Percentiles rank a stretch among this genome's conserved stretches.
phyloP scores from a whole-genome alignment of 2,329 filamentous ascomycete species.

The Sclerotinia nivalis region DNA sequence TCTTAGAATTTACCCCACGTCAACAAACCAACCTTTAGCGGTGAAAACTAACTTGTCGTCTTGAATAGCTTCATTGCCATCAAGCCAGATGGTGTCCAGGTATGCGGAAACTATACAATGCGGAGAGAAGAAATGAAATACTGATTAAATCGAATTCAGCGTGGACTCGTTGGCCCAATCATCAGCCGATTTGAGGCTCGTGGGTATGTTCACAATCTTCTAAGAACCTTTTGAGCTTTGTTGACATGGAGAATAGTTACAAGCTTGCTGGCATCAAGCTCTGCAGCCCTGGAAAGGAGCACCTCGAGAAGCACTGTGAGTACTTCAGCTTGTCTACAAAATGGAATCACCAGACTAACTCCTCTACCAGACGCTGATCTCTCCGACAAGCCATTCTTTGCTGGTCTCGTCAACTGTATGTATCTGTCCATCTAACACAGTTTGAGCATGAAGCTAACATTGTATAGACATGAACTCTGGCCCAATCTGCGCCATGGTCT shows the following conservation, averaged over 20 bases:
- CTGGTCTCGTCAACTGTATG: slow-evolving; percentile 87
- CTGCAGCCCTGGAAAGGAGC: slow-evolving; percentile 80
- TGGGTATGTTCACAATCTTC: slow-evolving; percentile 59
- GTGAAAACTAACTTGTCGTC: slow-evolving; percentile 37
- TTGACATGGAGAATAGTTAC: slow-evolving; percentile 64
- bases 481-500: slow-evolving; percentile 98
- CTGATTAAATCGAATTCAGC: slow-evolving; percentile 53
- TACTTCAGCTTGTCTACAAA: slow-evolving; percentile 40
- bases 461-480: slow-evolving; percentile 87
- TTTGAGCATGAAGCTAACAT: slow-evolving; percentile 35
- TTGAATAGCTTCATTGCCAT: slow-evolving; percentile 92
- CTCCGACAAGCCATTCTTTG: slow-evolving; percentile 94
- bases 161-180: slow-evolving; percentile 97
- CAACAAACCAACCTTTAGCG: slow-evolving; percentile 26
- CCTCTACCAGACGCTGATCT: slow-evolving; percentile 71
- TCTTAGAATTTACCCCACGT: slow-evolving; percentile 14
- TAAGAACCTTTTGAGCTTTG: neutral
- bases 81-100: slow-evolving; percentile 99
- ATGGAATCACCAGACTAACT: slow-evolving; percentile 18
- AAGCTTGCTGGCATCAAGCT: slow-evolving; percentile 99
- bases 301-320: slow-evolving; percentile 94
- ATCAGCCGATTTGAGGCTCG: slow-evolving; percentile 97
- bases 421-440: slow-evolving; percentile 29
- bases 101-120: slow-evolving; percentile 49
- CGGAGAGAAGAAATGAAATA: slow-evolving; percentile 10